Base-by-base conservation (phyloP, 2,329 filamentous ascomycete species). In the Pestalotiopsis sp. region DNA sequence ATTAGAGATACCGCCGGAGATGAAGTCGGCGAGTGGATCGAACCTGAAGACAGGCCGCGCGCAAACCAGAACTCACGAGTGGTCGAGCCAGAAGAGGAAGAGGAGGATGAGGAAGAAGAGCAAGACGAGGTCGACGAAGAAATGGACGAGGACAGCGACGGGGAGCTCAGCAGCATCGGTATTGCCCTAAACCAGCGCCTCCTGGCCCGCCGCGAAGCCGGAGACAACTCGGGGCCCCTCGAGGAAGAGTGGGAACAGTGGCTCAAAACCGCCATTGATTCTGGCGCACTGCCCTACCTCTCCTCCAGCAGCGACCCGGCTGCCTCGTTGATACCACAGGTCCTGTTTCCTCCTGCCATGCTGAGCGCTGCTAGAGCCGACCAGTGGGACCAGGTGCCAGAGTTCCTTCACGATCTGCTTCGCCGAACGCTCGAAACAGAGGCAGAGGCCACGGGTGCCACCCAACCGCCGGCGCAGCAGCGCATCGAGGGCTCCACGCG, bases 181-280 rank as follows among this genome's bases (percentile, higher is more conserved):
- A 81, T 88, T 64, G 84, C 84, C 61, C 78, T 90, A 65, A 92
- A 92, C 73, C 84, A 90, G 75, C 86, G 86, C n/a, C 85, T 92
- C 26, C 83, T 88, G 7, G 89, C 89, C 17, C 84, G 87, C 60
- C 86, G 88, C 66, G 88, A 90, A 70, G 86, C 88, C 3, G 89
- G 89, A 57, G 86, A 89, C 70, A 79, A 79, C 38, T 84, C 85
- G 17, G 83, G 86, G 60, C 84, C 88, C 30, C 83, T 92, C 71
- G 90, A 92, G 74, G 89, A 91, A 70, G 89, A 91, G 73, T 92
- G 89, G 89, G 91, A 93, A 77, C 89, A 91, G 76, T 93, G 90
- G 87, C 81, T 92, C 69, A 92, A 92, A 78, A 89, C 90, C 73
- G 89, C 87, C 57, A 86, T 91, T 62, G 90, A 92, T 74, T 83